Percentiles rank a stretch among this genome's conserved stretches.
Evolutionary conservation across 2,329 filamentous ascomycete species (phyloP).

Genomic region (Trichoderma koningiopsis): DNA sequence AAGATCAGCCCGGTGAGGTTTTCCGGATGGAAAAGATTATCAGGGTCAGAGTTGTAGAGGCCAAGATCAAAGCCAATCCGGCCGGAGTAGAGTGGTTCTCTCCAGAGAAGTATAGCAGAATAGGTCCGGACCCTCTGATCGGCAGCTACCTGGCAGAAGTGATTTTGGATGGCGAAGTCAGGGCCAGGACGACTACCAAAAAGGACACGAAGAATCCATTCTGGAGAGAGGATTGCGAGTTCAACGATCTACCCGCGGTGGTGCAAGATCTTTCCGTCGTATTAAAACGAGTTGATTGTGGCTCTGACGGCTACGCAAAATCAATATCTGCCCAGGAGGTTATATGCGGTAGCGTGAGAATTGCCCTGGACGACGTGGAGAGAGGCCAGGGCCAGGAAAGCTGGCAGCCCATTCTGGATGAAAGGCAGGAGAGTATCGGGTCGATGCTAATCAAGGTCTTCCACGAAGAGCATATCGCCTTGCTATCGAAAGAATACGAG

Average conservation of each 20-base stretch:
- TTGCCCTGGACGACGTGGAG: slow-evolving; percentile 77
- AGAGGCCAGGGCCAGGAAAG: slow-evolving; percentile 78
- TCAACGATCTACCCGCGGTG: slow-evolving; percentile 69
- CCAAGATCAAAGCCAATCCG: slow-evolving; percentile 55
- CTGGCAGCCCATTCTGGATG: slow-evolving; percentile 83
- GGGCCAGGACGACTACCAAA: slow-evolving; percentile 74
- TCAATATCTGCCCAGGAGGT: slow-evolving; percentile 52
- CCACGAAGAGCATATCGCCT: slow-evolving; percentile 85
- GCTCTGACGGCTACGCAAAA: slow-evolving; percentile 45
- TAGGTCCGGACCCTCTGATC: slow-evolving; percentile 48
- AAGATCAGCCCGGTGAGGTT: slow-evolving; percentile 50
- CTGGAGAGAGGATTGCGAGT: slow-evolving; percentile 81
- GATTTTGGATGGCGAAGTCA: slow-evolving; percentile 75
- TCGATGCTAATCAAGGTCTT: slow-evolving; percentile 82
- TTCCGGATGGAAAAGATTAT: slow-evolving; percentile 66
- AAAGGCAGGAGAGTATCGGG: slow-evolving; percentile 73
- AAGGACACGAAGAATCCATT: slow-evolving; percentile 72
- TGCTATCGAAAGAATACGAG: slow-evolving; percentile 84
- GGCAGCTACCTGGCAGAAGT: slow-evolving; percentile 81
- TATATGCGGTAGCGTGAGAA: slow-evolving; percentile 73
- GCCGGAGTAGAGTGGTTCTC: slow-evolving; percentile 31
- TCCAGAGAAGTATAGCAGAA: slow-evolving; percentile 30
- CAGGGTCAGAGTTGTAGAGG: slow-evolving; percentile 61
- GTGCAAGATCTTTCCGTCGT: slow-evolving; percentile 71
- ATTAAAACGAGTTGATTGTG: slow-evolving; percentile 65